phyloP scores from a whole-genome alignment of 495 filamentous ascomycete species.

The Neurospora sp. region DNA sequence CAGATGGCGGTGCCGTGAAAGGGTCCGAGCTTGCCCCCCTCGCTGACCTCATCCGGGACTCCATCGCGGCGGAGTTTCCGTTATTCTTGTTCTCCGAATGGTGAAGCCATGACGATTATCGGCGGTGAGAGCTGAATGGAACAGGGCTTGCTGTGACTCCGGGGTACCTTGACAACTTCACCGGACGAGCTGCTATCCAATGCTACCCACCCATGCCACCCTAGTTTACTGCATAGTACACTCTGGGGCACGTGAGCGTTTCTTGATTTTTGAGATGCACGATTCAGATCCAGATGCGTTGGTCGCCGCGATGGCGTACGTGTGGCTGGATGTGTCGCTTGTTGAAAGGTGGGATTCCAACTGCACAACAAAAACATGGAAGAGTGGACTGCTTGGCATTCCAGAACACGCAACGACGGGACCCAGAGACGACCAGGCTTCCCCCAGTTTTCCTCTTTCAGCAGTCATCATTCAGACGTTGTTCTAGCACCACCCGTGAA shows the following conservation, averaged over 20 bases:
- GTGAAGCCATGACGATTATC: background rate
- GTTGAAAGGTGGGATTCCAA: background rate
- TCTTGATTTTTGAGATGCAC: background rate
- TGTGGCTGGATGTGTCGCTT: background rate
- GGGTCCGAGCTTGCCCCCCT: background rate
- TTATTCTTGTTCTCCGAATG: background rate
- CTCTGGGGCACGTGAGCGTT: background rate
- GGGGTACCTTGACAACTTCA: background rate
- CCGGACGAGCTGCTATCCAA: background rate
- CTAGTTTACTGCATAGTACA: background rate
- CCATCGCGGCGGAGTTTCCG: background rate
- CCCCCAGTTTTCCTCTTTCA: background rate
- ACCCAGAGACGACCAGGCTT: background rate
- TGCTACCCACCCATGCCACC: background rate
- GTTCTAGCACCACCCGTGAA: background rate
- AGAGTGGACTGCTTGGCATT: background rate
- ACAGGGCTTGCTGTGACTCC: background rate
- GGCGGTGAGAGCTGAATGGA: background rate
- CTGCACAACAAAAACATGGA: background rate
- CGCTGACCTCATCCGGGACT: background rate
- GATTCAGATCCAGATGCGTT: background rate
- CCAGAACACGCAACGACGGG: background rate
- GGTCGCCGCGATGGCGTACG: background rate
- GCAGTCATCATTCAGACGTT: background rate
- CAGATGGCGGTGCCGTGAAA: background rate